Base-by-base conservation (phyloP, 2,329 filamentous ascomycete species). In the Neofusicoccum sp. region DNA sequence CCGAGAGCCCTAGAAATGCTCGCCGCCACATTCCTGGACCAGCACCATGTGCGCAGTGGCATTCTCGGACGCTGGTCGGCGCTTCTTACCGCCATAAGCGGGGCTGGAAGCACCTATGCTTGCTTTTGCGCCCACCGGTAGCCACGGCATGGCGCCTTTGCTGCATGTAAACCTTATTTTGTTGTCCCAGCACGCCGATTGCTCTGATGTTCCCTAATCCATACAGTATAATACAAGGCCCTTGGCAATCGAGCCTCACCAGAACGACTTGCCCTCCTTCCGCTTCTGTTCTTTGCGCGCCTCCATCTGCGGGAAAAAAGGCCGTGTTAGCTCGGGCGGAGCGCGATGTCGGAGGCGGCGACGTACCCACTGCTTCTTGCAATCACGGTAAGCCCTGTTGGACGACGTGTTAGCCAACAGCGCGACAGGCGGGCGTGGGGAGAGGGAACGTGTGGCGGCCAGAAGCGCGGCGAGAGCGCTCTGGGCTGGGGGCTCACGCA, bases 291-390 rank as follows among this genome's bases (percentile, higher is more conserved):
- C 80, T 64, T 78, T 80, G 68, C 79, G 76, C 66, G 81, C 79
- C 33, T 78, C 73, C 68, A 77, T 77, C 80, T 82, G 65, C 44
- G 56, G 16, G 31, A 37, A 44, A 12, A 29, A 39, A 11, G 12
- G 8, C 4, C 7, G n/a, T 31, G 41, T 62, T 16, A 62, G 59
- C 48, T 37, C 39, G 39, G 16, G 14, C 5, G n/a, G 29, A 12
- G 41, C 9, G 68, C 70, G 73, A 62, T n/a, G 28, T 9, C 22
- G 29, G 37, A 14, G 22, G 14, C 8, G 8, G 43, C 36, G 3
- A 79, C 86, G 71, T 83, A 97, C 93, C 93, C 93, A 97, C 81
- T 89, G 85, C 79, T 96, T 93, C 77, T 97, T 97, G 79, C 94
- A 98, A 66, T 96, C 92, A 64, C 93, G 87, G 77, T 97, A 98